phyloP scores from a whole-genome alignment of 805 yeast species.

The Yarrowia hollandica region DNA sequence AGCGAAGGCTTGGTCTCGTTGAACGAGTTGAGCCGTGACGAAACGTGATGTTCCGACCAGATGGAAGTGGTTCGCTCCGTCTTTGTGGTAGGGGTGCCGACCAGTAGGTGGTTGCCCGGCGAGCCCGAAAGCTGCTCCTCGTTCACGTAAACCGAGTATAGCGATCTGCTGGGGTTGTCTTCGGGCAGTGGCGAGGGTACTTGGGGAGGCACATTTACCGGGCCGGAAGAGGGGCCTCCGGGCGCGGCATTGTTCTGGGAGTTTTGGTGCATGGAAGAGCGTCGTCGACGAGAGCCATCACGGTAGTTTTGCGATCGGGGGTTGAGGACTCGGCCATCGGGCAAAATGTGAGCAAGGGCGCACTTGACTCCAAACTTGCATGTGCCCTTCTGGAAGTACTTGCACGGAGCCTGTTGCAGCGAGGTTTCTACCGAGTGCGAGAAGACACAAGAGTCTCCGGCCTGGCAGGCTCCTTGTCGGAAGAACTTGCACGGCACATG shows the following conservation, averaged over 20 bases:
- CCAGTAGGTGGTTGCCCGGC: slow-evolving; percentile 10
- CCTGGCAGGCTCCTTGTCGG: slow-evolving; percentile 91
- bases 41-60: slow-evolving; percentile 33
- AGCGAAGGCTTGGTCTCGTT: slow-evolving; percentile 16
- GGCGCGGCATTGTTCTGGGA: slow-evolving; percentile 20
- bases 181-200: slow-evolving; percentile 25
- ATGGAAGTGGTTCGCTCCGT: slow-evolving; percentile 30
- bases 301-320: slow-evolving; percentile 30
- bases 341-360: slow-evolving; percentile 86
- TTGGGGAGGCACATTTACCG: slow-evolving; percentile 24
- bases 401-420: slow-evolving; percentile 66
- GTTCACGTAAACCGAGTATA: slow-evolving; percentile 25
- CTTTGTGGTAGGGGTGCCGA: slow-evolving; percentile 7
- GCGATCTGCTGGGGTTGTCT: slow-evolving; percentile 21
- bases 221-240: slow-evolving; percentile 22
- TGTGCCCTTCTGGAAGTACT: slow-evolving; percentile 93
- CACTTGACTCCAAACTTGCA: slow-evolving; percentile 94
- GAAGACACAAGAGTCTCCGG: slow-evolving; percentile 89
- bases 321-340: slow-evolving; percentile 84
- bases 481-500: slow-evolving; percentile 97
- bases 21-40: slow-evolving; percentile 21
- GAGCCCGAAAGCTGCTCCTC: slow-evolving; percentile 17
- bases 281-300: slow-evolving; percentile 12
- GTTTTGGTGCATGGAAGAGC: slow-evolving; percentile 28
- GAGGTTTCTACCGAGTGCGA: slow-evolving; percentile 68